Percentiles rank a stretch among this genome's conserved stretches.
phyloP scores from a whole-genome alignment of 148 eudicot species.

The Talinum fruticosum region DNA sequence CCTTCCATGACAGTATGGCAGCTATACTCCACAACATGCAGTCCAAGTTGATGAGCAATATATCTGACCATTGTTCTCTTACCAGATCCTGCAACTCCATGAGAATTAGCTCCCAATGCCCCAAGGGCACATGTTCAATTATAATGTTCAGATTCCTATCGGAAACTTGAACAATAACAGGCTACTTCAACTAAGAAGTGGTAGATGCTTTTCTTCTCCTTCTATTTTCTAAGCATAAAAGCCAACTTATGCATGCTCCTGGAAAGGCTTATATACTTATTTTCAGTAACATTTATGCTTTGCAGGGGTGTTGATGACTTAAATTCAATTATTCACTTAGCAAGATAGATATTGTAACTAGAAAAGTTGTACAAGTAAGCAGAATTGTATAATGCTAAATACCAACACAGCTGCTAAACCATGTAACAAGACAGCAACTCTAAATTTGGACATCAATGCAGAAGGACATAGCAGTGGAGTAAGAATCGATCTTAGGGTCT shows the following conservation, averaged over 20 bases:
- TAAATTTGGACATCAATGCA: slow-evolving; percentile 71
- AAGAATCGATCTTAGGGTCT: slow-evolving; percentile 63
- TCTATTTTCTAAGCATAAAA: neutral
- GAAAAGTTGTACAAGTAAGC: neutral
- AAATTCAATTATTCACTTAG: neutral
- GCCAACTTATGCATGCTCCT: neutral
- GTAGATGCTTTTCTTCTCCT: neutral
- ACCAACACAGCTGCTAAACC: slow-evolving; percentile 68
- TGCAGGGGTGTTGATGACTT: neutral
- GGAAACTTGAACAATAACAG: neutral
- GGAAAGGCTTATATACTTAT: neutral
- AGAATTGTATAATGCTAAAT: neutral
- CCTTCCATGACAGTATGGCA: slow-evolving; percentile 71
- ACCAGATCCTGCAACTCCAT: slow-evolving; percentile 68
- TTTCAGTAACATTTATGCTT: neutral
- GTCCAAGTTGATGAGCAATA: slow-evolving; percentile 78
- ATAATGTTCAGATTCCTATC: neutral
- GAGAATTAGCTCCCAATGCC: slow-evolving; percentile 27
- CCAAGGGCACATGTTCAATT: slow-evolving; percentile 5
- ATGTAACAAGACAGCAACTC: slow-evolving; percentile 65
- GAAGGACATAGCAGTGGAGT: slow-evolving; percentile 80
- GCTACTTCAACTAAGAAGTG: neutral
- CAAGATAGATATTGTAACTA: neutral
- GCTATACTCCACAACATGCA: slow-evolving; percentile 88
- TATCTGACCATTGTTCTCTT: slow-evolving; percentile 81